Evolutionary conservation across 495 filamentous ascomycete species (phyloP).

Genomic region (Penicillium turbatum): DNA sequence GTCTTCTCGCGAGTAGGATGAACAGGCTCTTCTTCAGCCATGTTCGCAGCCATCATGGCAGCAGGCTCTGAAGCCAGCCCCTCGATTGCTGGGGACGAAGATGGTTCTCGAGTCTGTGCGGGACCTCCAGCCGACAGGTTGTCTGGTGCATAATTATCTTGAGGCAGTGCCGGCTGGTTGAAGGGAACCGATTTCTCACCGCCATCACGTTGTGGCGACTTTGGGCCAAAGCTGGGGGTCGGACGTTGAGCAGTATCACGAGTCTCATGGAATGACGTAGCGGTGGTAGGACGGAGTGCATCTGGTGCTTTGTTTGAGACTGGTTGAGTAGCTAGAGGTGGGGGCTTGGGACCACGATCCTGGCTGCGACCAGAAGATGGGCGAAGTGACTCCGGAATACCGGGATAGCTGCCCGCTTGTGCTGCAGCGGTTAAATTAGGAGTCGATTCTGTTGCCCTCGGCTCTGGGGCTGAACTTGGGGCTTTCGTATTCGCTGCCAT

Average conservation of each 20-base stretch:
- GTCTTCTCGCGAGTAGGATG: neutral
- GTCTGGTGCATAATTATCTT: slow-evolving; percentile 11
- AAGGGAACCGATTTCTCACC: slow-evolving; percentile 15
- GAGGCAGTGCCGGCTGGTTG: slow-evolving; percentile 12
- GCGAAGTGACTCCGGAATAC: slow-evolving; percentile 18
- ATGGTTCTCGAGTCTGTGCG: neutral
- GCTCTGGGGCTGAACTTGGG: slow-evolving; percentile 22
- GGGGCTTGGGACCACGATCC: slow-evolving; percentile 15
- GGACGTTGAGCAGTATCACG: slow-evolving; percentile 21
- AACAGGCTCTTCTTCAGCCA: slow-evolving; percentile 1
- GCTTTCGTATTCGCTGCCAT: slow-evolving; percentile 18
- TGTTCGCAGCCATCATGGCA: slow-evolving; percentile 16
- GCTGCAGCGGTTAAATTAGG: slow-evolving; percentile 19
- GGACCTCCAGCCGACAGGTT: neutral
- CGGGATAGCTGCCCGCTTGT: slow-evolving; percentile 12
- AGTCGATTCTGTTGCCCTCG: slow-evolving; percentile 24
- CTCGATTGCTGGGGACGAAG: slow-evolving; percentile 5
- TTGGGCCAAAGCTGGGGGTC: slow-evolving; percentile 21
- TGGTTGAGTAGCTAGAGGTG: slow-evolving; percentile 12
- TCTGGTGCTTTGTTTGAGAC: slow-evolving; percentile 23
- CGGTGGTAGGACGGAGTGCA: slow-evolving; percentile 29
- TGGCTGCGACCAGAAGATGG: slow-evolving; percentile 32
- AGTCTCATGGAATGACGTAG: slow-evolving; percentile 26
- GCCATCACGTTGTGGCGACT: slow-evolving; percentile 24
- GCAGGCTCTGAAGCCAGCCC: slow-evolving; percentile 10